These are phyloP conservation scores for Hordeum pubiflorum DNA, from an alignment of 202 grass and related monocot genomes.

Conservation along the genomic window DNA sequence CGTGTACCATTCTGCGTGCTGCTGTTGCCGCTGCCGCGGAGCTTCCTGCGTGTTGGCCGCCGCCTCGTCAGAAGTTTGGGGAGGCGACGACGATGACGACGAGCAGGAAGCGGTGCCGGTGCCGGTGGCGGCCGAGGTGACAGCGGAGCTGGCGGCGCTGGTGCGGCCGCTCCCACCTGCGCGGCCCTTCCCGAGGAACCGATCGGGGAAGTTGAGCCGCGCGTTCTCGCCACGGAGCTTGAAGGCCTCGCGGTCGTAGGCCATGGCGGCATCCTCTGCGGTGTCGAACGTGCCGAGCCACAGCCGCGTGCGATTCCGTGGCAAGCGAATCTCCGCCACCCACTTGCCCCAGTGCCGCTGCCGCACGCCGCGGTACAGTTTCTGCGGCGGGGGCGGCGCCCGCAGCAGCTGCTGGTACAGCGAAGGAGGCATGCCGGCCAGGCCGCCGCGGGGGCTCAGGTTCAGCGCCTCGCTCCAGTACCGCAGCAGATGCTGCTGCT, in stretches of 20 bases:
- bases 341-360: constrained; percentile 96
- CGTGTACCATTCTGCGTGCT: not conserved
- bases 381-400: constrained; percentile 26
- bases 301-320: constrained; percentile 63
- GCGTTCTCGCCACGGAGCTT: constrained; percentile 86
- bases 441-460: constrained; percentile 67
- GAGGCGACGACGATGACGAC: constrained; percentile 45
- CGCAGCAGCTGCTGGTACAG: constrained; percentile 42
- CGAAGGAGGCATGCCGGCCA: constrained; percentile 22
- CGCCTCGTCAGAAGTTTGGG: constrained; percentile 34
- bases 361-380: constrained; percentile 82
- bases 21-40: constrained; percentile 5
- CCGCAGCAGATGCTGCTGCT: constrained; percentile 46
- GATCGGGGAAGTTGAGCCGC: constrained; percentile 85
- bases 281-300: constrained; percentile 98
- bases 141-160: constrained; percentile 18
- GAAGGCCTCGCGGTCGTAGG: constrained; percentile 84
- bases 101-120: constrained; percentile 15
- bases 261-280: constrained; percentile 82
- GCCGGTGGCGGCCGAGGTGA: not conserved
- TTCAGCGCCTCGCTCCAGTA: constrained; percentile 87
- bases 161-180: constrained; percentile 44
- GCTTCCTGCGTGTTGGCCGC: constrained; percentile 13
- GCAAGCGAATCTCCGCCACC: constrained; percentile 90
- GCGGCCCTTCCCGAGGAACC: constrained; percentile 60